phyloP scores from a whole-genome alignment of 2,329 filamentous ascomycete genomes.

The Ceratocystis albifundus region DNA sequence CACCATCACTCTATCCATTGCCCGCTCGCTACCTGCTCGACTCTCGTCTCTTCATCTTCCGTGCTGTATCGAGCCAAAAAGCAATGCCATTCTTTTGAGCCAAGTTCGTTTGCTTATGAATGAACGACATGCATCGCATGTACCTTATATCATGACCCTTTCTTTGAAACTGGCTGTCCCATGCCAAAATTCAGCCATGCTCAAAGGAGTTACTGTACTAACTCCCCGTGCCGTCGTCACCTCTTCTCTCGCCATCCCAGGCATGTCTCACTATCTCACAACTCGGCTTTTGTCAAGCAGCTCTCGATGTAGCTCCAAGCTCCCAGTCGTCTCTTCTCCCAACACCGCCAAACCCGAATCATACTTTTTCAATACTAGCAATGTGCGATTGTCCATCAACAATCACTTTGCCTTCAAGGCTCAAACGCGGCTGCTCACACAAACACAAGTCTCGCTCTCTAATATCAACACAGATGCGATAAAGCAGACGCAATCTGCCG shows the following conservation, averaged over 20 bases:
- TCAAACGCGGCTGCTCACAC: slow-evolving; percentile 15
- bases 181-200: slow-evolving; percentile 13
- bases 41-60: background rate
- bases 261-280: background rate
- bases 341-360: slow-evolving; percentile 6
- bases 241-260: background rate
- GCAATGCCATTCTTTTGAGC: background rate
- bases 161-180: slow-evolving; percentile 20
- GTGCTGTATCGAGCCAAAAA: background rate
- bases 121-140: slow-evolving; percentile 19
- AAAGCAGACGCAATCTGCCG: background rate
- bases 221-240: slow-evolving; percentile 3
- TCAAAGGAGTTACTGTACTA: slow-evolving; percentile 11
- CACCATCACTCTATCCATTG: background rate
- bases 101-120: background rate
- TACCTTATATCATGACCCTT: slow-evolving; percentile 21
- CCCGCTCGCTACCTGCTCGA: background rate
- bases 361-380: slow-evolving; percentile 20
- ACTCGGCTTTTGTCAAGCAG: background rate
- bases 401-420: slow-evolving; percentile 20
- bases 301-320: slow-evolving; percentile 8
- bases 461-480: background rate
- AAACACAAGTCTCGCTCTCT: background rate
- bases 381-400: slow-evolving; percentile 15
- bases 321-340: background rate